phyloP scores from a whole-genome alignment of 306 rosid species.

The Leucaena leucocephala region DNA sequence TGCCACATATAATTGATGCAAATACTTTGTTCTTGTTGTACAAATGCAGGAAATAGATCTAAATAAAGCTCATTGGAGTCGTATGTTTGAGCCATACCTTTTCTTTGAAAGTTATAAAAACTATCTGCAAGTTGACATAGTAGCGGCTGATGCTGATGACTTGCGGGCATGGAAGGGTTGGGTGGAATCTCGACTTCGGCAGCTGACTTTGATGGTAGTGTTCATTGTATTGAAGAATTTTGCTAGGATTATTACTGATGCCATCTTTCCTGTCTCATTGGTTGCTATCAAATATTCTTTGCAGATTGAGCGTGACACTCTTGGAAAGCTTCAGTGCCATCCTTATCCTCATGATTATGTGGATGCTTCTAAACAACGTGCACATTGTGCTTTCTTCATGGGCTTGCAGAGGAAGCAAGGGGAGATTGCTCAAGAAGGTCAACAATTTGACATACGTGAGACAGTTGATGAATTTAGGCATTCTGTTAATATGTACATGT shows the following conservation, averaged over 20 bases:
- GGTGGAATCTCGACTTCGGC: slow-evolving; percentile 53
- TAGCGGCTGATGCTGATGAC: slow-evolving; percentile 63
- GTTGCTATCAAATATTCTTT: too few relatives aligned
- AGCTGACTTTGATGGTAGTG: too few relatives aligned
- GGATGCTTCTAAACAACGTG: slow-evolving; percentile 30
- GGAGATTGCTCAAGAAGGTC: slow-evolving; percentile 37
- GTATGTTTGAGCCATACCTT: slow-evolving; percentile 59
- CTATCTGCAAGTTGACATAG: slow-evolving; percentile 70
- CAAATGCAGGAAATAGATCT: slow-evolving; percentile 52
- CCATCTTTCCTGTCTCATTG: too few relatives aligned
- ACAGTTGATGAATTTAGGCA: slow-evolving; percentile 38
- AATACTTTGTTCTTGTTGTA: too few relatives aligned
- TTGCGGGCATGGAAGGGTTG: slow-evolving; percentile 73
- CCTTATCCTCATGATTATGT: slow-evolving; percentile 35
- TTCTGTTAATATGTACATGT: slow-evolving; percentile 26
- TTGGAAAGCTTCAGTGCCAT: slow-evolving; percentile 40
- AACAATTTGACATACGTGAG: slow-evolving; percentile 40
- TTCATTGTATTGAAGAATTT: too few relatives aligned
- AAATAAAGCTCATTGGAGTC: slow-evolving; percentile 60
- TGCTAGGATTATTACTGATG: too few relatives aligned
- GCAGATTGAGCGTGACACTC: slow-evolving; percentile 40
- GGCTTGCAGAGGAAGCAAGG: slow-evolving; percentile 40
- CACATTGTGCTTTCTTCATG: slow-evolving; percentile 38
- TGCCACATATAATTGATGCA: too few relatives aligned
- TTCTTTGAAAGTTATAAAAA: slow-evolving; percentile 70